These are phyloP conservation scores for Teratosphaeria zuluensis DNA, from an alignment of 2,329 filamentous ascomycete species.

Conservation along the genomic window DNA sequence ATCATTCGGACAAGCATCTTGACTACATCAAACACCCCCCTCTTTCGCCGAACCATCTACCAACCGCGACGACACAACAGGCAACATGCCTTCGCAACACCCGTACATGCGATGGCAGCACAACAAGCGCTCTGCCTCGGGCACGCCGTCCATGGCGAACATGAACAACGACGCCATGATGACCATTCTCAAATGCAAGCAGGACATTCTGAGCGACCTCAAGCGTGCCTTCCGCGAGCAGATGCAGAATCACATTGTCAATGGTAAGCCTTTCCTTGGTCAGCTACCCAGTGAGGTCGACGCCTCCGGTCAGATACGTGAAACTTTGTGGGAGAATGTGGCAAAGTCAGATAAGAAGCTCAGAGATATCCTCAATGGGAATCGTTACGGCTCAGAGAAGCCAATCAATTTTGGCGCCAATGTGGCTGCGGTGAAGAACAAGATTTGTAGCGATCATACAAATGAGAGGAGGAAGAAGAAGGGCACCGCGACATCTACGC, in stretches of 20 bases:
- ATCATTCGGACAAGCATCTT: not conserved
- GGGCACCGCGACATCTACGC: not conserved
- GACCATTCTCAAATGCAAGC: not conserved
- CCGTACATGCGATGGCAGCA: not conserved
- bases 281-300: conserved; percentile 1
- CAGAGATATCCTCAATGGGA: not conserved
- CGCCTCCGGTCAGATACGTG: not conserved
- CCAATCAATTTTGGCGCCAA: not conserved
- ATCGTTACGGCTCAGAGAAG: not conserved
- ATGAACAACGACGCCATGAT: not conserved
- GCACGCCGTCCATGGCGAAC: not conserved
- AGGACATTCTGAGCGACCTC: not conserved
- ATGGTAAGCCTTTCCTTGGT: not conserved
- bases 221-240: not conserved
- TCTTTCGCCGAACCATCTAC: not conserved
- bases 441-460: not conserved
- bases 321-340: not conserved
- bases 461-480: not conserved
- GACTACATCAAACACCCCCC: conserved; percentile 10
- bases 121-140: not conserved
- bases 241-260: not conserved
- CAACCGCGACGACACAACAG: not conserved
- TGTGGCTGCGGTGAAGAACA: not conserved
- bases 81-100: not conserved
- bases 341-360: not conserved